These are phyloP conservation scores for Ceratobasidium sp. DNA, from an alignment of 1,284 basidiomycete species.

Conservation along the genomic window DNA sequence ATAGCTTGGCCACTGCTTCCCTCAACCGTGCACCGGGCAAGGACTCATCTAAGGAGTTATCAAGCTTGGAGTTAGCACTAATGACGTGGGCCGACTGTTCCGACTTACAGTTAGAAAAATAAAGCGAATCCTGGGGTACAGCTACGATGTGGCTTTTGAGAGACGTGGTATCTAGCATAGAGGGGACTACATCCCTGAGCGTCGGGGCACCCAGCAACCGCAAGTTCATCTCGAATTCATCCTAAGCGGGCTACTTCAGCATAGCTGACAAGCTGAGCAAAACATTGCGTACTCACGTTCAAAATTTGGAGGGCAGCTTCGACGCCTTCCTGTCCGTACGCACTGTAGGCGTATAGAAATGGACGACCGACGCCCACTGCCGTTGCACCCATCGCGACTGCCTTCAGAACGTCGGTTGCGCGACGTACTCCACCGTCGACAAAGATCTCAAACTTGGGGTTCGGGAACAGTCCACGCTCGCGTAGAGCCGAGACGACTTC, in stretches of 20 bases:
- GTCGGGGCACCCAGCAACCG: slow-evolving; percentile 86
- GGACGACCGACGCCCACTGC: slow-evolving; percentile 86
- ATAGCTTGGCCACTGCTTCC: slow-evolving; percentile 21
- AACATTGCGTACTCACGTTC: slow-evolving; percentile 64
- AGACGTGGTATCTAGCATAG: slow-evolving; percentile 88
- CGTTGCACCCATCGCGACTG: slow-evolving; percentile 90
- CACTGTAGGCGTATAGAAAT: slow-evolving; percentile 89
- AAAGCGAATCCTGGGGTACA: slow-evolving; percentile 79
- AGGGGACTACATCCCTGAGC: slow-evolving; percentile 80
- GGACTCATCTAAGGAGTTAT: slow-evolving; percentile 16
- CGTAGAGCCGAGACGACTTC: slow-evolving; percentile 85
- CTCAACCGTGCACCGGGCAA: slow-evolving; percentile 29
- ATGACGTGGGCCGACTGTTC: background rate
- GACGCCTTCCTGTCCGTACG: slow-evolving; percentile 87
- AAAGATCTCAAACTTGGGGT: slow-evolving; percentile 83
- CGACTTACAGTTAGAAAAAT: slow-evolving; percentile 80
- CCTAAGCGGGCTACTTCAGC: slow-evolving; percentile 62
- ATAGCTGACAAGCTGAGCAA: background rate
- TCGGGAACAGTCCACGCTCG: slow-evolving; percentile 67
- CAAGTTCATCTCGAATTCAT: slow-evolving; percentile 96
- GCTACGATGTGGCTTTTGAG: slow-evolving; percentile 71
- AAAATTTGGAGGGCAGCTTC: slow-evolving; percentile 83
- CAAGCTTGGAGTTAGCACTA: background rate
- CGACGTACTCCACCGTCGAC: slow-evolving; percentile 93
- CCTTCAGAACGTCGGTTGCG: slow-evolving; percentile 93